Conservation (phyloP, 2,329 filamentous ascomycete species). For the Neopestalotiopsis rosae region DNA sequence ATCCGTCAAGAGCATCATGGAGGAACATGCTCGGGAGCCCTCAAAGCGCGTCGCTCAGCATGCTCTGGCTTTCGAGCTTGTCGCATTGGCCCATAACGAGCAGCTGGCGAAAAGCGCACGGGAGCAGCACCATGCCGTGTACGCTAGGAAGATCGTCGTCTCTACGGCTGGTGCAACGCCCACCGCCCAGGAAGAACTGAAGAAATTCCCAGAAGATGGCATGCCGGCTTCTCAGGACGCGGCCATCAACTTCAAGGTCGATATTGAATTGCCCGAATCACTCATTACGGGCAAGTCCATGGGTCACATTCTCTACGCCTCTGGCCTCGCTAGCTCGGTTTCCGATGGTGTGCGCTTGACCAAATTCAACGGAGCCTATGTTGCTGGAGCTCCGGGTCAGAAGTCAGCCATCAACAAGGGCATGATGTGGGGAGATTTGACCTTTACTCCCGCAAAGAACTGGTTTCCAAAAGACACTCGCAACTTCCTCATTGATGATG, state of each 20-base stretch:
- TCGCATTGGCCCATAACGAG: constrained; percentile 78
- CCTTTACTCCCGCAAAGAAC: constrained; percentile 66
- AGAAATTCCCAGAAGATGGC: constrained; percentile 26
- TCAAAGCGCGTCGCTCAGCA: constrained; percentile 82
- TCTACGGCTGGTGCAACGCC: constrained; percentile 8
- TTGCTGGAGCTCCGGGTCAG: constrained; percentile 57
- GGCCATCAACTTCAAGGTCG: constrained; percentile 49
- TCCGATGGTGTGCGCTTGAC: constrained; percentile 66
- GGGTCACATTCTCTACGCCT: constrained; percentile 62
- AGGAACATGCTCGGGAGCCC: constrained; percentile 69
- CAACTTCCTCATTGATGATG: constrained; percentile 65
- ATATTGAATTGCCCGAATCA: constrained; percentile 64
- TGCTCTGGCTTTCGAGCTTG: constrained; percentile 79
- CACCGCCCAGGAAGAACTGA: constrained; percentile 19
- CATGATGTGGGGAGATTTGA: constrained; percentile 55
- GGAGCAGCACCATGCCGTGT: constrained; percentile 55
- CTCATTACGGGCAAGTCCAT: constrained; percentile 61
- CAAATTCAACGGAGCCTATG: constrained; percentile 60
- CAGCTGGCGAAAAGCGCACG: constrained; percentile 68
- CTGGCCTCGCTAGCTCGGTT: constrained; percentile 61
- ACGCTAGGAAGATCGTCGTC: constrained; percentile 38
- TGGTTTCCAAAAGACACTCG: constrained; percentile 62
- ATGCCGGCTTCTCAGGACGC: constrained; percentile 45
- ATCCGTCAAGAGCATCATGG: constrained; percentile 72
- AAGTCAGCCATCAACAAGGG: constrained; percentile 30